phyloP scores from a whole-genome alignment of 768 basidiomycete genomes.

The Leucocoprinus leucothites region DNA sequence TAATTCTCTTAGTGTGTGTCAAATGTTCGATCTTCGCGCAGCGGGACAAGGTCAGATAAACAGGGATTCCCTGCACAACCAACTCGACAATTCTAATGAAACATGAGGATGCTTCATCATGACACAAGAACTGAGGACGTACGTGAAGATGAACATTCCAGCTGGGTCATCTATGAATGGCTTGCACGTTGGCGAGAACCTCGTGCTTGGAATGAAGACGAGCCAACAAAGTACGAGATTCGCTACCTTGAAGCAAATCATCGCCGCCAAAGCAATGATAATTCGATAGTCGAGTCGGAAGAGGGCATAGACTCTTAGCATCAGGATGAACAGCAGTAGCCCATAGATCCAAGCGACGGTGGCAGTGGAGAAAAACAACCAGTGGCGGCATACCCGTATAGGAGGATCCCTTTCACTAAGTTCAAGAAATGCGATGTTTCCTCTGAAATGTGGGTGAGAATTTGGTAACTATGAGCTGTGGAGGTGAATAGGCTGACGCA shows the following conservation, averaged over 20 bases:
- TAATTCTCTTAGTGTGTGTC: background rate
- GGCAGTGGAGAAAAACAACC: background rate
- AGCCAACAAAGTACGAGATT: background rate
- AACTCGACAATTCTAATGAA: background rate
- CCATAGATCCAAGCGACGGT: background rate
- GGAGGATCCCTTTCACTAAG: background rate
- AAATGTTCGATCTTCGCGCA: background rate
- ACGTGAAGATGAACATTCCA: background rate
- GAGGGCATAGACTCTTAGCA: background rate
- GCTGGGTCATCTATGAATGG: background rate
- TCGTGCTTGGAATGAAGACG: background rate
- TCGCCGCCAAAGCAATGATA: background rate
- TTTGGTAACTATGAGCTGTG: too few species aligned
- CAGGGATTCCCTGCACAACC: background rate
- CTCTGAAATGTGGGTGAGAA: background rate
- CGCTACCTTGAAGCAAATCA: background rate
- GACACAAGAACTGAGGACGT: background rate
- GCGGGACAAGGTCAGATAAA: background rate
- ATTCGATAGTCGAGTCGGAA: background rate
- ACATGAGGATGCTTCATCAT: background rate
- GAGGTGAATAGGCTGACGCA: background rate
- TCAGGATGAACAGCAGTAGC: background rate
- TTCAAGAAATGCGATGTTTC: background rate
- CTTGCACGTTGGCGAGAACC: background rate
- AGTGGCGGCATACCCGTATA: background rate